These are phyloP conservation scores for Triangularia setosa DNA, from an alignment of 2,329 filamentous ascomycete genomes.

Conservation along the genomic window DNA sequence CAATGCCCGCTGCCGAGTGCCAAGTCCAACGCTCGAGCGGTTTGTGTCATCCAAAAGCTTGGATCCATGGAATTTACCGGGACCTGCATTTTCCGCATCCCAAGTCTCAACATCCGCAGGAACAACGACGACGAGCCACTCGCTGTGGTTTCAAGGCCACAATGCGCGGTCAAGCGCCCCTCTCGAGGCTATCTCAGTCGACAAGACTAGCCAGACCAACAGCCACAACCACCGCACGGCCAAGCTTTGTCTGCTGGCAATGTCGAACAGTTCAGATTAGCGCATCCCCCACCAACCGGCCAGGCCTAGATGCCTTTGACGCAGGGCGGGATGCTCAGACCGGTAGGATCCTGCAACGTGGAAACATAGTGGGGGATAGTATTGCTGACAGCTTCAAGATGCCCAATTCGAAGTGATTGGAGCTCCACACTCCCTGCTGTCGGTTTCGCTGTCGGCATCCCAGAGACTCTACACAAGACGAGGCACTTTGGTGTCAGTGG, in stretches of 20 bases:
- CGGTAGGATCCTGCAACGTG: not conserved
- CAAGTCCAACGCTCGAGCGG: not conserved
- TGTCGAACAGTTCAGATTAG: conserved; percentile 62
- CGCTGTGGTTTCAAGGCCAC: conserved; percentile 15
- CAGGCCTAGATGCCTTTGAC: conserved; percentile 54
- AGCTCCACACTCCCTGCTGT: conserved; percentile 87
- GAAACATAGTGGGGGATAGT: conserved; percentile 8
- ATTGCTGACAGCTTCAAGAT: conserved; percentile 51
- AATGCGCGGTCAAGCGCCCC: conserved; percentile 44
- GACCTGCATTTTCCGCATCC: conserved; percentile 9
- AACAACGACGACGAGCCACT: not conserved
- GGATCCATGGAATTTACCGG: conserved; percentile 20
- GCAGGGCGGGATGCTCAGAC: conserved; percentile 29
- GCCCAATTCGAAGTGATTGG: conserved; percentile 93
- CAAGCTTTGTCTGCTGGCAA: conserved; percentile 47
- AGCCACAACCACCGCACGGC: conserved; percentile 19
- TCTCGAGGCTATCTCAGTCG: conserved; percentile 35
- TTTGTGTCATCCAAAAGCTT: conserved; percentile 2
- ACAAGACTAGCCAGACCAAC: conserved; percentile 25
- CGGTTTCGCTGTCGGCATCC: conserved; percentile 86
- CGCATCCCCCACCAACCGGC: conserved; percentile 53
- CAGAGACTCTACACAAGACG: conserved; percentile 89
- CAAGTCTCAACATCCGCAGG: not conserved
- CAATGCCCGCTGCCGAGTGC: not conserved
- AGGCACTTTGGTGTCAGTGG: conserved; percentile 85